Base-by-base conservation (phyloP, 2,329 filamentous ascomycete genomes). In the Fusarium globosum region DNA sequence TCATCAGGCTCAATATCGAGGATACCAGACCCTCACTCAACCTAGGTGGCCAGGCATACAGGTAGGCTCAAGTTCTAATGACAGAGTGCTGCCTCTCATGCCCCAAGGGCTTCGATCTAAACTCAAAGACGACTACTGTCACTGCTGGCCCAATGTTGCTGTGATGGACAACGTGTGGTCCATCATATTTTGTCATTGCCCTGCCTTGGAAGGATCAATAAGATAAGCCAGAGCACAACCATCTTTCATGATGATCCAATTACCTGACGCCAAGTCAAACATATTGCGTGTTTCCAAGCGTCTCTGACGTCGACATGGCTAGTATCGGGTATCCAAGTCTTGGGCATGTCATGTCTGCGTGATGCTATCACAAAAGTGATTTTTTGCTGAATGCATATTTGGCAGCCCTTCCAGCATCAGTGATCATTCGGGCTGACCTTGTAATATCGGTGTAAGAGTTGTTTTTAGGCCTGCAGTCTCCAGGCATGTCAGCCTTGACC, bases 361-460 rank as follows among this genome's bases (percentile, higher is more conserved):
- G 42, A 45, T 46, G 18, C 28, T 20, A 18, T 21, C 14, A 14
- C 14, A 18, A 38, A 9, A 20, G 26, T 59, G 26, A 11, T 12
- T 46, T 59, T 23, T 26, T 9, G 16, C 36, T 35, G 15, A 26
- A 21, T 43, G 48, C 65, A 68, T 23, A 41, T 63, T 63, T 15
- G 14, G n/a, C 41, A 8, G 38, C 33, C 30, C 21, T 46, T 39
- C n/a, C 30, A 23, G 13, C 20, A n/a, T 10, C 21, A 6, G 18
- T 48, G 36, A 68, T 68, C 41, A 61, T 18, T 36, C 23, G 64
- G 10, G 45, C 41, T 62, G 35, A 43, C 28, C 13, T 68, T 68
- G 65, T 48, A 33, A 68, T 61, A 61, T 68, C 63, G 63, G 46
- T 62, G 65, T 55, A 38, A 18, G 43, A 41, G 23, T 39, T 23